phyloP scores from a whole-genome alignment of 2,329 filamentous ascomycete genomes.

The Phoma herbarum region DNA sequence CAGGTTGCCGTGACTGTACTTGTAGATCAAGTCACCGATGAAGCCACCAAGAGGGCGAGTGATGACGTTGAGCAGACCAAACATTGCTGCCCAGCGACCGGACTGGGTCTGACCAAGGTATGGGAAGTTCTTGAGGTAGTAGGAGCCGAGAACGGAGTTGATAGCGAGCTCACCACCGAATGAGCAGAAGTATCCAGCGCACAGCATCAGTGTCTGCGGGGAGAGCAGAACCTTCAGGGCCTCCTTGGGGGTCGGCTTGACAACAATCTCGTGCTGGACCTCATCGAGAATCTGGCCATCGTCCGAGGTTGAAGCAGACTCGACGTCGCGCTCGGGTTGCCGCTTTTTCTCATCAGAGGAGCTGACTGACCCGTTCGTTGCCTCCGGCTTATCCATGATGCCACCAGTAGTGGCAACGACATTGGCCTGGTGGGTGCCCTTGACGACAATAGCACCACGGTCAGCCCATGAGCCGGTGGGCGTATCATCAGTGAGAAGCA shows the following conservation, averaged over 20 bases:
- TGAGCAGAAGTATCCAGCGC: conserved; percentile 66
- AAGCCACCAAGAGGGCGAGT: conserved; percentile 73
- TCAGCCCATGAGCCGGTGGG: conserved; percentile 84
- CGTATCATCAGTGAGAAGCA: conserved; percentile 80
- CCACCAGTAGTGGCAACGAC: conserved; percentile 62
- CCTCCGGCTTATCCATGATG: conserved; percentile 55
- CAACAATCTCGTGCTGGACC: conserved; percentile 67
- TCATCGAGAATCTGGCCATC: conserved; percentile 64
- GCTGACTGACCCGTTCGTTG: conserved; percentile 46
- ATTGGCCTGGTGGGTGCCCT: conserved; percentile 55
- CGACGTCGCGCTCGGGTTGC: conserved; percentile 47
- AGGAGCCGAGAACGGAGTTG: conserved; percentile 67
- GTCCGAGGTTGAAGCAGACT: conserved; percentile 55
- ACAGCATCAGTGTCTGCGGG: conserved; percentile 62
- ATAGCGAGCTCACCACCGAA: conserved; percentile 69
- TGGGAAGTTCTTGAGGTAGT: conserved; percentile 66
- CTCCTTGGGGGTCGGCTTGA: conserved; percentile 69
- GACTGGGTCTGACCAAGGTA: conserved; percentile 63
- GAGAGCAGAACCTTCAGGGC: conserved; percentile 69
- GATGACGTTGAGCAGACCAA: conserved; percentile 76
- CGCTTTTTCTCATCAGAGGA: conserved; percentile 53
- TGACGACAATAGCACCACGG: conserved; percentile 66
- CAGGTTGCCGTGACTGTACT: conserved; percentile 57
- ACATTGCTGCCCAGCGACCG: conserved; percentile 74
- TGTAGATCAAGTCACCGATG: conserved; percentile 65